Base-by-base conservation (phyloP, 1,284 basidiomycete genomes). In the Gymnopus androsaceus region DNA sequence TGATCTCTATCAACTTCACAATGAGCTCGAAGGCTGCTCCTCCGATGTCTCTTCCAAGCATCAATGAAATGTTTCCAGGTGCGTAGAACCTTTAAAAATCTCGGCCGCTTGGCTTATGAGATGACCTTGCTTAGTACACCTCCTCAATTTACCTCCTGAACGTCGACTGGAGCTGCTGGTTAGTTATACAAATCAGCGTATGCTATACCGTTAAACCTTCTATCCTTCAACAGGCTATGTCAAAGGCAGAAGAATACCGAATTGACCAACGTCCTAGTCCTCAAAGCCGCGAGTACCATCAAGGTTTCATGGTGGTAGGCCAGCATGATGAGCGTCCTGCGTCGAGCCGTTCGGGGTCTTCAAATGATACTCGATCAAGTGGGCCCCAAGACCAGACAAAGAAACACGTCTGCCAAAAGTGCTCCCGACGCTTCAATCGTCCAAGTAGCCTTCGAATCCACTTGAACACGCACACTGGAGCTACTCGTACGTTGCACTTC, bases 381-480 rank as follows among this genome's bases (percentile, higher is more conserved):
- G 30, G 11, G 19, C 17, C 19, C 7, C 30, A 48, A 25, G 41
- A 42, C 12, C 41, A 42, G 21, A 38, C 33, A 15, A 81, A 82
- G 63, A 80, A 82, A 62, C 85, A 90, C 59, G 74, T 81, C 31
- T 90, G 87, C 60, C 76, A 78, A 0, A 81, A 80, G 33, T 90
- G 88, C 69, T 73, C 71, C 55, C 87, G 88, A 68, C 76, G 85
- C 23, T 90, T 90, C 74, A 90, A 88, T 68, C 78, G 88, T 9
- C 88, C 88, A 3, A 90, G 88, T 62, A 89, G 87, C 66, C 76
- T 90, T 58, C 75, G 80, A 56, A 90, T 88, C 57, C 88, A 90
- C 68, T 77, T 83, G 61, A 88, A 90, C 65, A 89, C 85, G 1
- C 88, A 90, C 69, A 89, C 87, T 15, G 88, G 88, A n/a, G 86